phyloP scores from a whole-genome alignment of 2,329 filamentous ascomycete genomes.

The Arthrobotrys sphaeroides region DNA sequence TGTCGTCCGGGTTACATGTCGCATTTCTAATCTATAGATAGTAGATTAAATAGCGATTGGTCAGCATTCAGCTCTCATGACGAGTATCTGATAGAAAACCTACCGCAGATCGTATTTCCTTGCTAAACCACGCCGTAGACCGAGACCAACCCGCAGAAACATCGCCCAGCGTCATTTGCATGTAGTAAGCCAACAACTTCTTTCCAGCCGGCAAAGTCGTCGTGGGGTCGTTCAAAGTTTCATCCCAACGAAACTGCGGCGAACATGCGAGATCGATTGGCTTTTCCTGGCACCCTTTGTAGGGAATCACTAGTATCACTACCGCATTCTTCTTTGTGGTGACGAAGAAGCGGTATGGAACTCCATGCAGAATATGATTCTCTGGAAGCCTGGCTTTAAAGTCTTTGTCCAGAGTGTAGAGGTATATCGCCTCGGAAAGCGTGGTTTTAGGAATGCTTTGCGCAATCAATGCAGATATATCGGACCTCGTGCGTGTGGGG shows the following conservation, averaged over 20 bases:
- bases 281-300: constrained; percentile 10
- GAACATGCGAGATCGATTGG: constrained; percentile 4
- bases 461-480: constrained; percentile 4
- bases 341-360: constrained; percentile 14
- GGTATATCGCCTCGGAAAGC: not conserved
- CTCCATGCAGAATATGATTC: not conserved
- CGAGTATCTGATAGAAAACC: not conserved
- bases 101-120: constrained; percentile 3
- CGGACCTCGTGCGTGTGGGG: not conserved
- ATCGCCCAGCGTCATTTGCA: constrained; percentile 15
- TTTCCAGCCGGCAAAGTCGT: not conserved
- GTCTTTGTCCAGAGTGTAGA: constrained; percentile 1
- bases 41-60: not conserved
- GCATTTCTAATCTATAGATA: not conserved
- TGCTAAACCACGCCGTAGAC: constrained; percentile 18
- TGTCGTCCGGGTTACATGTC: not conserved
- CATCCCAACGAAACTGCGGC: constrained; percentile 10
- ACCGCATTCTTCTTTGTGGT: not conserved
- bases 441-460: constrained; percentile 4
- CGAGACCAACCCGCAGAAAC: constrained; percentile 1
- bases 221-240: not conserved
- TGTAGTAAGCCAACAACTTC: constrained; percentile 16
- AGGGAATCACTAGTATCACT: constrained; percentile 8
- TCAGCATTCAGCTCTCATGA: not conserved
- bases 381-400: not conserved